These are phyloP conservation scores for Solanum chiquidenum DNA, from an alignment of 257 asterid species.

Conservation along the genomic window DNA sequence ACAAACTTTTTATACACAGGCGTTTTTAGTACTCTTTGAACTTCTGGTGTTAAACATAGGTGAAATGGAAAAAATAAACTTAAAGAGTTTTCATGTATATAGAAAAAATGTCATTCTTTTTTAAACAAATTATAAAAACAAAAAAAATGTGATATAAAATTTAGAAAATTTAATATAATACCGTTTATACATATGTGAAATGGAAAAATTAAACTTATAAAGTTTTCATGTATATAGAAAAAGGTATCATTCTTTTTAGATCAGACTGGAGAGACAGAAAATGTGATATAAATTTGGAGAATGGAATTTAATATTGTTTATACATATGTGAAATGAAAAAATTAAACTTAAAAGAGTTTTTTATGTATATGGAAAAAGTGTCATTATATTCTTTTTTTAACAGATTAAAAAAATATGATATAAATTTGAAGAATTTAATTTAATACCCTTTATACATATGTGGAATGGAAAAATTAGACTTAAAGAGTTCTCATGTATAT, in stretches of 20 bases:
- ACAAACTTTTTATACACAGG: not conserved
- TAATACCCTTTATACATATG: slow-evolving; percentile 11
- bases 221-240: not conserved
- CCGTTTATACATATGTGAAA: not conserved
- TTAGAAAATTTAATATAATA: not conserved
- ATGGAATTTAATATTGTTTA: slow-evolving; percentile 4
- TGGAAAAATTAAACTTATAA: not conserved
- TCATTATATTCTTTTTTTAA: not conserved
- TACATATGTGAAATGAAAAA: not conserved
- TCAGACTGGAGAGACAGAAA: too few relatives aligned
- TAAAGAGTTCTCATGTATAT: not conserved
- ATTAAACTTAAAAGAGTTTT: not conserved
- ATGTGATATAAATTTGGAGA: too few relatives aligned
- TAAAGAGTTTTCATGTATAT: not conserved
- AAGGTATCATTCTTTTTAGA: too few relatives aligned
- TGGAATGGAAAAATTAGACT: not conserved
- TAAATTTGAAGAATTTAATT: not conserved
- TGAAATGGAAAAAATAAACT: not conserved
- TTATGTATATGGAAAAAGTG: not conserved
- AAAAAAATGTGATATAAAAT: not conserved
- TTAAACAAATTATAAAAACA: not conserved
- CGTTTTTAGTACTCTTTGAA: not conserved
- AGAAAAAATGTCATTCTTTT: not conserved
- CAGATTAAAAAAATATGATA: not conserved
- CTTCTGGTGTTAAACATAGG: not conserved